Percentiles rank a stretch among this genome's conserved stretches.
These are phyloP conservation scores for Anthostomella pinea DNA, from an alignment of 2,329 filamentous ascomycete genomes.

Conservation along the genomic window DNA sequence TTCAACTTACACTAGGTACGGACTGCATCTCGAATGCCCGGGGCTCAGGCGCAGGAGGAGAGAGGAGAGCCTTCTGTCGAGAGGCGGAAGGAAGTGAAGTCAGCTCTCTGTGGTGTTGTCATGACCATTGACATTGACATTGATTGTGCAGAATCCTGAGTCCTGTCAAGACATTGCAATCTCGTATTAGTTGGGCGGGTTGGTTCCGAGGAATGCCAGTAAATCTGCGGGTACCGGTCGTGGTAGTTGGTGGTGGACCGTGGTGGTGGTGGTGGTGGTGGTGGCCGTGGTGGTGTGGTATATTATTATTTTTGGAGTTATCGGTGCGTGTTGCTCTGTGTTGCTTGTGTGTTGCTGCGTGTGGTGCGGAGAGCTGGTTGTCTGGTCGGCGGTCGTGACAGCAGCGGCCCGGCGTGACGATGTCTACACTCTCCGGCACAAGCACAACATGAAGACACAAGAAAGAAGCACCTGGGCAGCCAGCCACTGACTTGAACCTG, in stretches of 20 bases:
- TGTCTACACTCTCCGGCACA: no score
- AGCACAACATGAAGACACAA: no score
- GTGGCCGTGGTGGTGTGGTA: slow-evolving; percentile 4
- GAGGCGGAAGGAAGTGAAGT: slow-evolving; percentile 27
- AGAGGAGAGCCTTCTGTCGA: slow-evolving; percentile 32
- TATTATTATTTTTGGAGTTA: slow-evolving; percentile 9
- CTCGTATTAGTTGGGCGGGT: slow-evolving; percentile 8
- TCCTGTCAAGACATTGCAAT: slow-evolving; percentile 33
- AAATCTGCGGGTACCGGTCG: slow-evolving; percentile 12
- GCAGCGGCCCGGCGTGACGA: slow-evolving; percentile 26
- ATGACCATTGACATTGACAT: slow-evolving; percentile 35
- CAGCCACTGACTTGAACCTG: no score
- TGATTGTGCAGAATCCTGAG: no score
- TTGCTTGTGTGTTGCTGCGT: slow-evolving; percentile 11
- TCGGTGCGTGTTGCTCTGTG: slow-evolving; percentile 3
- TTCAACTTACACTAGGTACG: slow-evolving; percentile 49
- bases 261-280: slow-evolving; percentile 6
- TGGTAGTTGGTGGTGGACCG: background rate
- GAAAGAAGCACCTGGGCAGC: no score
- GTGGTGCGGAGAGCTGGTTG: slow-evolving; percentile 13
- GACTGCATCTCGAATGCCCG: slow-evolving; percentile 50
- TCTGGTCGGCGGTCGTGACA: slow-evolving; percentile 23
- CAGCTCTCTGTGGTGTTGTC: slow-evolving; percentile 25
- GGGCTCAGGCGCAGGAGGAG: slow-evolving; percentile 35
- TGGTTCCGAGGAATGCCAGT: slow-evolving; percentile 22